Base-by-base conservation (phyloP, 805 yeast species). In the Kodamaea kaohsiungensis region DNA sequence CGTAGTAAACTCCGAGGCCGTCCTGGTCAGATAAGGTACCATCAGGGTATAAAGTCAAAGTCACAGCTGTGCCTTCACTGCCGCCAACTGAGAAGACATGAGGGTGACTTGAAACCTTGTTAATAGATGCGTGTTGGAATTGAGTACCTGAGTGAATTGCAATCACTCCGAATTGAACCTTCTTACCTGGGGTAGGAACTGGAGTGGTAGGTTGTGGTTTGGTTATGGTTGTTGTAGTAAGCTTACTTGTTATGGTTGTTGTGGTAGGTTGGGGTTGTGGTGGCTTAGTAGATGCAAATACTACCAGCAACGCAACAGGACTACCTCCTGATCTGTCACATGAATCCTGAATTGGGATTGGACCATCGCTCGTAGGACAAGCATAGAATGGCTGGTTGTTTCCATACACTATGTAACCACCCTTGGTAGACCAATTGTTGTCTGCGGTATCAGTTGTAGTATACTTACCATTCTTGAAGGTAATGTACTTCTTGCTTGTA, bases 31-130 rank as follows among this genome's bases (percentile, higher is more conserved):
- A 64, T 62, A 71, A 64, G 19, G 71, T 54, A 19, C 63, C 64
- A 51, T 69, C 73, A 12, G 54, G 45, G 33, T 61, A 57, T 56
- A 71, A 63, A 9, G 65, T 57, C 38, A 71, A 60, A 35, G 56
- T 48, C 45, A 69, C 59, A 43, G 56, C 66, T 7, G 57, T 56
- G 16, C 75, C 76, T 17, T 65, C 66, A 30, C 47, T 17, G 7
- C 74, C 75, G 15, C 73, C 76, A 33, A 71, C 72, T 9, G 69
- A 57, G 55, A 70, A 71, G 2, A 70, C 74, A 49, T 67, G 72
- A 7, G 66, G 66, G 60, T 71, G 73, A 2, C 65, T 55, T 9
- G 55, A 60, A 13, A 66, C 73, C 56, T 68, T 68, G 53, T 60
- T 67, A 59, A 68, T 65, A 2, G 64, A 49, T 7, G 58, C 48